Evolutionary conservation across 371 early-diverging fungal genomes (phyloP), one percentile per base, ranked within the genome.

Genomic region (Apophysomyces variabilis): DNA sequence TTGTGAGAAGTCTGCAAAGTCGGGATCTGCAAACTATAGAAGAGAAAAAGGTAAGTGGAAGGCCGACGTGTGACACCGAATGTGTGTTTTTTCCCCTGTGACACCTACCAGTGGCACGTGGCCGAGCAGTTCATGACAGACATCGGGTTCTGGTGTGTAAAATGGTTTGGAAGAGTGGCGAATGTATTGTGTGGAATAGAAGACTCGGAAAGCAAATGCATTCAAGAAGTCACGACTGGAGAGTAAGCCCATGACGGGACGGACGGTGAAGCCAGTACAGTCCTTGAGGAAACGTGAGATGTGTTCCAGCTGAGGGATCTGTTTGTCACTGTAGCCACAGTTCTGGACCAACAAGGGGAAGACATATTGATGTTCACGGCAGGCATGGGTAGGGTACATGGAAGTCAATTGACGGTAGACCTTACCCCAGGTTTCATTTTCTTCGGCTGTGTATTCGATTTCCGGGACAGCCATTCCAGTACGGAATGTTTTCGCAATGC

Each of bases 121-220:
- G 16, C 95, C 95, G 38, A 95, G 71, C 38, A 93, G 75, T 75
- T 95, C 95, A 69, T 95, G 95, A 74, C 95, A 95, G 12, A 92
- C 85, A 75, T 95, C 95, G 26, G 97, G 97, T 73, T 98, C 97
- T 35, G 97, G 96, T 6, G 97, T 97, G 77, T 96, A 98, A 59
- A 92, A 81, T 7, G 99, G 99, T 60, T 85, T 84, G 5, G 95
- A 94, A 70, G 90, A 88, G 72, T 98, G 97, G 14, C 97, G 92
- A 70, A 97, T 95, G 74, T 98, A 98, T 83, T 98, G 97, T 8
- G 98, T 98, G 41, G 93, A 92, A 74, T 96, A 94, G 85, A 98
- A 97, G 5, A 98, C 97, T 57, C 98, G 88, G 87, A 98, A 98
- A 2, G 97, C 98, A 71, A 98, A 89, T n/a, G 94, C 93, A 72